Percentiles rank a stretch among this genome's conserved stretches.
Evolutionary conservation across 2,329 filamentous ascomycete genomes (phyloP).

Genomic region (Aspergillus pseudoglaucus): DNA sequence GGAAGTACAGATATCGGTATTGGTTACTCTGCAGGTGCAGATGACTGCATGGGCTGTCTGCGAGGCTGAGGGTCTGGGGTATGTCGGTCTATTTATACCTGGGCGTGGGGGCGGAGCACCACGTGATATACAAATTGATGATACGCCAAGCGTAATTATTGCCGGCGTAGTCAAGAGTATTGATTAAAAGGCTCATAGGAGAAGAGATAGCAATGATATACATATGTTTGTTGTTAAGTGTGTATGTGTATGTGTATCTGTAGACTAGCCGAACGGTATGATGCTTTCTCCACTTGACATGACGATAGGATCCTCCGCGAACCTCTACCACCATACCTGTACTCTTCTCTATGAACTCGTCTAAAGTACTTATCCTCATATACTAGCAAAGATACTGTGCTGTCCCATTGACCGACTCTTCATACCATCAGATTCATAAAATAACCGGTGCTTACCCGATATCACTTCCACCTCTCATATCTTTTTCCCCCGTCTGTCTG

Average conservation of each 20-base stretch:
- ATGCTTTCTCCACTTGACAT: not conserved
- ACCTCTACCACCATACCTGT: conserved; percentile 10
- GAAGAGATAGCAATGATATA: not conserved
- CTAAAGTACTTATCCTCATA: not conserved
- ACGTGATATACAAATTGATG: no score
- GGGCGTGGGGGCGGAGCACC: no score
- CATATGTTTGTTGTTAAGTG: not conserved
- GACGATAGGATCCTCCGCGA: not conserved
- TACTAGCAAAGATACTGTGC: not conserved
- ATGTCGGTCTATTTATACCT: no score
- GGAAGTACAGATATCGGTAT: no score
- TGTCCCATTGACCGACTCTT: no score
- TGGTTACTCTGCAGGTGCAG: no score
- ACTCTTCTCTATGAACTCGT: conserved; percentile 4
- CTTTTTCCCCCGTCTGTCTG: not conserved
- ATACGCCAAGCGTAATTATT: no score
- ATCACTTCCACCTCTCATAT: not conserved
- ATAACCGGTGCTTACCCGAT: not conserved
- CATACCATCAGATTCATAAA: not conserved
- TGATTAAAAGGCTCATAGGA: no score
- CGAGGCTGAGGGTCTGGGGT: no score
- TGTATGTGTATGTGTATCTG: not conserved
- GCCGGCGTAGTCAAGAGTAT: no score
- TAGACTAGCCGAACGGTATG: not conserved
- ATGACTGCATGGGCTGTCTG: no score